phyloP scores from a whole-genome alignment of 2,329 filamentous ascomycete genomes.

The Fusarium sp. region DNA sequence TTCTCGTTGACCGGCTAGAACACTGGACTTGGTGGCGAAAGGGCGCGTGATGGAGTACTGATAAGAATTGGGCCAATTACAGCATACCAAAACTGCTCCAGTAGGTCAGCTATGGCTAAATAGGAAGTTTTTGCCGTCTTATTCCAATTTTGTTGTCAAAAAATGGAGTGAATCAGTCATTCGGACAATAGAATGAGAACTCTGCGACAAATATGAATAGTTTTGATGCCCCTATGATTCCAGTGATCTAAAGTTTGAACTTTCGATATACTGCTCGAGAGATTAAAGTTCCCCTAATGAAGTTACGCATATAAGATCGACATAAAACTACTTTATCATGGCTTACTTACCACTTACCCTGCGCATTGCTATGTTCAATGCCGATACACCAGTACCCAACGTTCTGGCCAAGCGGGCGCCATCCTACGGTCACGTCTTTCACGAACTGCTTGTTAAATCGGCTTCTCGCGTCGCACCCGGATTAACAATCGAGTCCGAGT shows the following conservation, averaged over 20 bases:
- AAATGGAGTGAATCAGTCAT: neutral
- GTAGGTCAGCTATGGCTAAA: neutral
- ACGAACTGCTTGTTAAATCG: neutral
- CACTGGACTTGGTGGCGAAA: neutral
- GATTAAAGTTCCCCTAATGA: neutral
- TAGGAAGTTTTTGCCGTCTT: neutral
- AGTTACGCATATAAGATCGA: too few relatives aligned
- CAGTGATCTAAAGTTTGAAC: neutral
- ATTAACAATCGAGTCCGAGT: neutral
- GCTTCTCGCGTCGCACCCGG: neutral
- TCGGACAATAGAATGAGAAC: neutral
- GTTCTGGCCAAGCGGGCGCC: neutral
- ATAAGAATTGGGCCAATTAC: neutral
- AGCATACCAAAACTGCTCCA: neutral
- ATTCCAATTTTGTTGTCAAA: neutral
- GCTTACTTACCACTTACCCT: neutral
- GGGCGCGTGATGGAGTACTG: neutral
- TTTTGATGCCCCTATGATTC: neutral
- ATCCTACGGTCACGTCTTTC: neutral
- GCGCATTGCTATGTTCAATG: constrained; percentile 3
- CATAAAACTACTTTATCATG: neutral
- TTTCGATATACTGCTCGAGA: neutral
- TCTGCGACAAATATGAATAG: neutral
- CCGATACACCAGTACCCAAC: neutral
- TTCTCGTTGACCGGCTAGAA: neutral